Conservation (phyloP, 805 yeast genomes). For the Sugiyamaella smithiae region DNA sequence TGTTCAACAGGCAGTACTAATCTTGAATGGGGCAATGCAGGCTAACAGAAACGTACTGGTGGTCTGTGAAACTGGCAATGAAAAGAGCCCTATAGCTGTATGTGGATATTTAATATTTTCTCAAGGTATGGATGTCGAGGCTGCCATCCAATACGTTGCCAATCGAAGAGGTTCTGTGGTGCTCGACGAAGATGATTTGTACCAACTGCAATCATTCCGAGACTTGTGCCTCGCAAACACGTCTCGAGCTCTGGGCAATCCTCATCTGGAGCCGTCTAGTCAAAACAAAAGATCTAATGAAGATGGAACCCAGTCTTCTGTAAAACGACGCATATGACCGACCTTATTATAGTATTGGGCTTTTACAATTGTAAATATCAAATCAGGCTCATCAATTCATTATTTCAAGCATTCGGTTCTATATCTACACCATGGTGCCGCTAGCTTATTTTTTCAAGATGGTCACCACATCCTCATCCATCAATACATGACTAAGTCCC, state of each 20-base stretch:
- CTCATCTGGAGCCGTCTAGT: background rate
- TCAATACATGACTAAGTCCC: constrained; percentile 76
- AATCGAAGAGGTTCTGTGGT: constrained; percentile 30
- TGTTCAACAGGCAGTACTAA: constrained; percentile 8
- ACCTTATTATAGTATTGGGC: too few species aligned
- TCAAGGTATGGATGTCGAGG: constrained; percentile 19
- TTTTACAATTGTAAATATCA: too few species aligned
- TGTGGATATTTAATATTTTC: constrained; percentile 31
- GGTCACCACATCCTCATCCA: constrained; percentile 97
- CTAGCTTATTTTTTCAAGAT: constrained; percentile 74
- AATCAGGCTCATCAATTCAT: too few species aligned
- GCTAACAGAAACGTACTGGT: constrained; percentile 20
- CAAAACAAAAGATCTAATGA: background rate
- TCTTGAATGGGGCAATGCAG: constrained; percentile 2
- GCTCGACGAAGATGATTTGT: constrained; percentile 26
- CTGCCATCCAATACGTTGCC: constrained; percentile 33
- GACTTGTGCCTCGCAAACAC: background rate
- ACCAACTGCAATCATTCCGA: constrained; percentile 23
- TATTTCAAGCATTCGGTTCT: background rate
- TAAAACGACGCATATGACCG: background rate
- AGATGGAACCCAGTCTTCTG: background rate
- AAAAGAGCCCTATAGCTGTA: constrained; percentile 31
- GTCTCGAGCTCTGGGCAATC: background rate
- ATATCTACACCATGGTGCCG: too few species aligned
- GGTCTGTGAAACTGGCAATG: constrained; percentile 37